These are phyloP conservation scores for Stagonosporopsis cucurbitacearum DNA, from an alignment of 2,329 filamentous ascomycete genomes.

Conservation along the genomic window DNA sequence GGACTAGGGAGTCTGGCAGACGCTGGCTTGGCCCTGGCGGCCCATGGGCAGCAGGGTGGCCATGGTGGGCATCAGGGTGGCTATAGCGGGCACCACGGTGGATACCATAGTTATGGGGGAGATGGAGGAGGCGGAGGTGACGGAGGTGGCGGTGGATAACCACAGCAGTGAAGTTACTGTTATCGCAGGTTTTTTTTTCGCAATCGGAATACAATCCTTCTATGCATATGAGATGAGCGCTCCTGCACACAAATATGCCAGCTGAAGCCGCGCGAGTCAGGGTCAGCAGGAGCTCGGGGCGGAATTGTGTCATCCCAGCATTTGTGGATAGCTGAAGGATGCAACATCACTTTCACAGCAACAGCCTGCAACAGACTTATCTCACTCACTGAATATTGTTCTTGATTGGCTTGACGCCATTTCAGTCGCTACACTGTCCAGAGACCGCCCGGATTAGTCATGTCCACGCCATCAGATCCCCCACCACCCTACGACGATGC, in stretches of 20 bases:
- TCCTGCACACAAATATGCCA: background rate
- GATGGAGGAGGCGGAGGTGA: constrained; percentile 12
- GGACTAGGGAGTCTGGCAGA: constrained; percentile 20
- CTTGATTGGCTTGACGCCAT: background rate
- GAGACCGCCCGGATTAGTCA: background rate
- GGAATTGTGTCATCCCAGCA: constrained; percentile 12
- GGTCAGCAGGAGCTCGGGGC: constrained; percentile 7
- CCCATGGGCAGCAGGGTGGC: constrained; percentile 18
- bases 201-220: background rate
- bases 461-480: constrained; percentile 29
- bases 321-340: constrained; percentile 15
- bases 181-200: background rate
- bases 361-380: background rate
- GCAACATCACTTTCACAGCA: constrained; percentile 1
- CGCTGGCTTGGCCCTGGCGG: constrained; percentile 21
- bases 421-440: background rate
- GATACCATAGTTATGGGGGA: constrained; percentile 3
- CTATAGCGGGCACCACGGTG: constrained; percentile 4
- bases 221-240: background rate
- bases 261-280: constrained; percentile 6
- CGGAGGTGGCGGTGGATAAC: constrained; percentile 7
- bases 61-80: constrained; percentile 13
- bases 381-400: constrained; percentile 7
- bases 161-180: background rate
- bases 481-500: constrained; percentile 54